These are phyloP conservation scores for Leishmania aethiopica DNA, from an alignment of 208 protist species.

Conservation along the genomic window DNA sequence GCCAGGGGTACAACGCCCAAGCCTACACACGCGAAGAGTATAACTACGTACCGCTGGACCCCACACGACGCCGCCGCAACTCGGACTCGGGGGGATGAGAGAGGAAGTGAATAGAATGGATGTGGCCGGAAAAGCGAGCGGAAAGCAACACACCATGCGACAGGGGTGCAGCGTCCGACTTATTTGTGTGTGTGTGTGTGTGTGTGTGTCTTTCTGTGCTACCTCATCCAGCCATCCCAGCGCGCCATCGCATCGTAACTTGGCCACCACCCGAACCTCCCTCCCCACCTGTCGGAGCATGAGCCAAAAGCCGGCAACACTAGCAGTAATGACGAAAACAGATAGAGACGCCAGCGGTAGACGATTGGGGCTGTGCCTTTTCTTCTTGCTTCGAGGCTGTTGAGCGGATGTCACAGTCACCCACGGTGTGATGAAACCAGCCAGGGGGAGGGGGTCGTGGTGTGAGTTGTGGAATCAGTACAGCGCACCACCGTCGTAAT, in stretches of 20 bases:
- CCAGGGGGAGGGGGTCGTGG: neutral
- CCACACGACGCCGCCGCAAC: slow-evolving; percentile 10
- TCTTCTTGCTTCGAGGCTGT: neutral
- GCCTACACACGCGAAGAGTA: slow-evolving; percentile 41
- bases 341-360: neutral
- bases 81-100: neutral
- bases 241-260: neutral
- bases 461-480: neutral
- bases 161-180: neutral
- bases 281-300: neutral
- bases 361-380: neutral
- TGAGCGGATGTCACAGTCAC: neutral
- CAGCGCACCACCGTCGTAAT: neutral
- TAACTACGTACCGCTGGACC: slow-evolving; percentile 26
- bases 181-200: neutral
- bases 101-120: neutral
- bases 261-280: neutral
- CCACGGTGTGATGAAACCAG: neutral
- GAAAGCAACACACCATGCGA: neutral
- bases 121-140: neutral
- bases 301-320: neutral
- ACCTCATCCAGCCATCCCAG: neutral
- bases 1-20: slow-evolving; percentile 53
- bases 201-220: neutral
- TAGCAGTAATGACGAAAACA: neutral